Percentiles rank a stretch among this genome's conserved stretches.
Conservation (phyloP, 2,329 filamentous ascomycete genomes). For the Colletotrichum gigasporum region DNA sequence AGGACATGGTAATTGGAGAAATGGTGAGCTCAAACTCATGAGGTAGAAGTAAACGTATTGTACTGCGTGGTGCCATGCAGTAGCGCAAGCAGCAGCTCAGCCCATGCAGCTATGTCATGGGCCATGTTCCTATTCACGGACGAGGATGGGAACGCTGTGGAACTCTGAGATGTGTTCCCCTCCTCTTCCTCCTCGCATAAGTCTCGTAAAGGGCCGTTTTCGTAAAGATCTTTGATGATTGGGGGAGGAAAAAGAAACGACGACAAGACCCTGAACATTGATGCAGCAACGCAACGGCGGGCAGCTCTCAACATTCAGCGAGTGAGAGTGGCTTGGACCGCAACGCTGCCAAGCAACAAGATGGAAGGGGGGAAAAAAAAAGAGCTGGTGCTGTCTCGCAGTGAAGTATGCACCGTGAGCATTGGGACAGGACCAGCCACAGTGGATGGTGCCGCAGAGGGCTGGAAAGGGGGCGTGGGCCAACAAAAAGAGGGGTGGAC, state of each 20-base stretch:
- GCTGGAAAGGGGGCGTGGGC: not conserved
- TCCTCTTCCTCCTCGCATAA: not conserved
- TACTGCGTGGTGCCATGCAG: not conserved
- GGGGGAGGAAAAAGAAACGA: too few relatives aligned
- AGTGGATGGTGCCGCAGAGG: not conserved
- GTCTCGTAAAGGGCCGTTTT: too few relatives aligned
- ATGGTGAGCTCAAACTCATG: not conserved
- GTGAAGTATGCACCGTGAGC: too few relatives aligned
- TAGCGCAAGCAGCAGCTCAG: not conserved
- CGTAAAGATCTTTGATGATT: too few relatives aligned
- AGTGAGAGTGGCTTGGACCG: too few relatives aligned
- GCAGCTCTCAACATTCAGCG: too few relatives aligned
- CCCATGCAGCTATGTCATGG: not conserved
- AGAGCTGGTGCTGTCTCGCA: too few relatives aligned
- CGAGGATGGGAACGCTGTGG: not conserved
- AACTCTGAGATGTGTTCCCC: not conserved
- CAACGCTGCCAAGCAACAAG: too few relatives aligned
- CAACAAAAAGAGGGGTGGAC: not conserved
- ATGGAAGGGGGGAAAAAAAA: too few relatives aligned
- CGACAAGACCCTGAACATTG: too few relatives aligned
- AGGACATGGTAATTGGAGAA: not conserved
- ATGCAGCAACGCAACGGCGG: too few relatives aligned
- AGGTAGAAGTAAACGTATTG: too few relatives aligned
- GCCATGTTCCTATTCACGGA: not conserved
- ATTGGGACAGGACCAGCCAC: not conserved